phyloP scores from a whole-genome alignment of 2,329 filamentous ascomycete species.

The Lachnellula arida region DNA sequence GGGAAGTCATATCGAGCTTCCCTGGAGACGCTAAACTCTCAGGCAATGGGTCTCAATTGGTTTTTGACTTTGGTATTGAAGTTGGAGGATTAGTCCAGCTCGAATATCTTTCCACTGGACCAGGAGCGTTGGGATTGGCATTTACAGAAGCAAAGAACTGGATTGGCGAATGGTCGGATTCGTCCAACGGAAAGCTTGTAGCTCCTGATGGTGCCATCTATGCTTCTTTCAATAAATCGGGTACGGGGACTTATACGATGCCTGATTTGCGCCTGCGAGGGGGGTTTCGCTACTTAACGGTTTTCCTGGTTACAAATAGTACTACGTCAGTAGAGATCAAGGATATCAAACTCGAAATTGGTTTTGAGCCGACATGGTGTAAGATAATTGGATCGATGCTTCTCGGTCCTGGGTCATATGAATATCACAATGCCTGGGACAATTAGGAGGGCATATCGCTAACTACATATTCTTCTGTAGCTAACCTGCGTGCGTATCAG shows the following conservation, averaged over 20 bases:
- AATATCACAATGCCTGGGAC: background rate
- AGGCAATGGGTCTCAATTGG: constrained; percentile 45
- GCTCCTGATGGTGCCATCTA: constrained; percentile 47
- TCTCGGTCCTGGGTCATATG: background rate
- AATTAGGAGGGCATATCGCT: background rate
- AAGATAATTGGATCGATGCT: background rate
- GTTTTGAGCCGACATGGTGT: constrained; percentile 40
- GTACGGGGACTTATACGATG: constrained; percentile 38
- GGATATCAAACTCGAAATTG: constrained; percentile 34
- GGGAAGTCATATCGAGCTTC: constrained; percentile 24
- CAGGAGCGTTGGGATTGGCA: constrained; percentile 40
- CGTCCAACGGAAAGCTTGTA: constrained; percentile 44
- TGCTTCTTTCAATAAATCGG: constrained; percentile 34
- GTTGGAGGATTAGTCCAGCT: constrained; percentile 50
- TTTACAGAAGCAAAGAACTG: constrained; percentile 46
- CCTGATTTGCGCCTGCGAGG: constrained; percentile 42
- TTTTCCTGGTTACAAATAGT: constrained; percentile 37
- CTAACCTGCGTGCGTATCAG: constrained; percentile 42
- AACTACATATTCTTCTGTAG: background rate
- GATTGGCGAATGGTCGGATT: constrained; percentile 44
- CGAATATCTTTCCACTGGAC: constrained; percentile 31
- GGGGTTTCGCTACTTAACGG: constrained; percentile 50
- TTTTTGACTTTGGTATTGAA: constrained; percentile 56
- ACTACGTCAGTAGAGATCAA: constrained; percentile 24
- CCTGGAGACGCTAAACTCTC: constrained; percentile 12